Percentiles rank a stretch among this genome's conserved stretches.
Evolutionary conservation across 345 rosid species (phyloP).

Genomic region (Dovyalis caffra): DNA sequence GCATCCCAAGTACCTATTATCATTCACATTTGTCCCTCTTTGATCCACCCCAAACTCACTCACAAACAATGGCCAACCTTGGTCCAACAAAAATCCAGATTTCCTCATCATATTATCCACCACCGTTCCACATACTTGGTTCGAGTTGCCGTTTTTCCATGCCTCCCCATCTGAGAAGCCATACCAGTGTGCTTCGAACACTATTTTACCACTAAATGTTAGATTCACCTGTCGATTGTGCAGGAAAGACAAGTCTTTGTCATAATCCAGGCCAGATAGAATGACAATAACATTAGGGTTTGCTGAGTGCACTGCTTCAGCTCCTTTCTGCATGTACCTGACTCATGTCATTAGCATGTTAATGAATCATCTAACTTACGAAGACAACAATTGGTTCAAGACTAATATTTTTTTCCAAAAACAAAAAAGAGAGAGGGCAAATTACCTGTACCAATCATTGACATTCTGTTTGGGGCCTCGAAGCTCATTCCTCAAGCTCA

Average conservation of each 20-base stretch:
- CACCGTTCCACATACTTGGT: constrained; percentile 71
- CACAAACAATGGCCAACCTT: constrained; percentile 71
- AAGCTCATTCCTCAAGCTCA: constrained; percentile 95
- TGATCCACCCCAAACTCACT: constrained; percentile 79
- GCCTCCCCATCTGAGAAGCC: constrained; percentile 64
- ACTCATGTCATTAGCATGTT: neutral
- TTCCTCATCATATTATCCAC: constrained; percentile 46
- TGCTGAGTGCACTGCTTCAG: constrained; percentile 82
- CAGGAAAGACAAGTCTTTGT: constrained; percentile 66
- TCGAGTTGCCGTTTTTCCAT: constrained; percentile 68
- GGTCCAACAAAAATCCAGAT: constrained; percentile 58
- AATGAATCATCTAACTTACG: neutral
- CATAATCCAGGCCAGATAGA: constrained; percentile 79
- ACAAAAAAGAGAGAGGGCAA: neutral
- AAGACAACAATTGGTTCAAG: neutral
- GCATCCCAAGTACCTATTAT: constrained; percentile 70
- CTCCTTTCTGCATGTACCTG: constrained; percentile 85
- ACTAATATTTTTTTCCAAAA: neutral
- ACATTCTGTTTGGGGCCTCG: constrained; percentile 78
- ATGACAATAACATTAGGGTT: constrained; percentile 89
- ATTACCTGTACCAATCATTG: constrained; percentile 87
- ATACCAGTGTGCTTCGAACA: constrained; percentile 89
- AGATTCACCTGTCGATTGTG: constrained; percentile 41
- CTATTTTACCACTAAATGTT: constrained; percentile 60
- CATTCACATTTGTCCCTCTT: constrained; percentile 60